Base-by-base conservation (phyloP, 2,329 filamentous ascomycete genomes). In the Colletotrichum caudatum region DNA sequence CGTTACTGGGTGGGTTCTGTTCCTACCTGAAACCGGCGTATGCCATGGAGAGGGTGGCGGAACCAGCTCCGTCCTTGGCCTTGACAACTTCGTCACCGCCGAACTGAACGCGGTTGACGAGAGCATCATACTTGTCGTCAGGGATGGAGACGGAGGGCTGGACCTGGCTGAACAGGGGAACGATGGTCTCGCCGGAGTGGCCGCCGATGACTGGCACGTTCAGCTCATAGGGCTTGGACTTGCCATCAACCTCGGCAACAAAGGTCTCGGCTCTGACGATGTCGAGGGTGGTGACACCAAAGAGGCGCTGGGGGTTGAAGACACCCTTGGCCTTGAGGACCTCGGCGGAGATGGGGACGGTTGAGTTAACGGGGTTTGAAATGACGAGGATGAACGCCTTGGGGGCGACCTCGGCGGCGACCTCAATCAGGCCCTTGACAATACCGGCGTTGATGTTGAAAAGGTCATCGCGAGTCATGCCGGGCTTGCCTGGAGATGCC, bases 391-490 rank as follows among this genome's bases (percentile, higher is more conserved):
- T 91, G 86, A 92, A 97, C 67, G 96, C 96, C 83, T 98, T 97
- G 81, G 96, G 96, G 81, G 91, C 92, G 80, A 92, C 90, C 81
- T 98, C 91, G 77, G 95, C 94, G 78, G 94, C 90, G 64, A 93
- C 91, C 87, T 97, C 93, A 78, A 97, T 92, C 76, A 99, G 89
- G 77, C 94, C 94, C 86, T 96, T 94, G 81, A 99, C 96, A 80
- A 99, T 99, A 78, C 95, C 94, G 73, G 96, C 96, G 83, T 99
- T 99, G 89, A 98, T 97, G 87, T 98, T 98, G 93, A 99, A 99
- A 72, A 99, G 93, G 82, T 98, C 96, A 80, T 99, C 96, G 86
- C 96, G 94, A 84, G 93, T 98, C 96, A 99, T 99, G 80, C 96
- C 96, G 78, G 96, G 96, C 90, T 98, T 98, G 86, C 95, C 95